Evolutionary conservation across 2,329 filamentous ascomycete genomes (phyloP).

Genomic region (Penicillium capsulatum): DNA sequence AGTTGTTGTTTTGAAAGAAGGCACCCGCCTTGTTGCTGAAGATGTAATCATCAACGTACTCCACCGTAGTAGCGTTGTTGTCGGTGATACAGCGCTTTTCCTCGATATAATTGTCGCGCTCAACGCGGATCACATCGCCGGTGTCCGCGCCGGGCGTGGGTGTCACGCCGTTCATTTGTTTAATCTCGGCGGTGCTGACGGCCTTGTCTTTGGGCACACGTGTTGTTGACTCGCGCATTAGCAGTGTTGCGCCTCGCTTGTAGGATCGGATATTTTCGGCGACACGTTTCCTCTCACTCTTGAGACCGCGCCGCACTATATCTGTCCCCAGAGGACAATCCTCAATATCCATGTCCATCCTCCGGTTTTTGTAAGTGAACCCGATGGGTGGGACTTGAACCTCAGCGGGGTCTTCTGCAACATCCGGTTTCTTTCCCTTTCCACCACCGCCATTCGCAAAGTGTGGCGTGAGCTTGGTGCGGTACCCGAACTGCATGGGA

Average conservation of each 20-base stretch:
- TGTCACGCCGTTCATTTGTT: conserved; percentile 22
- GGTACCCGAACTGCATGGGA: conserved; percentile 86
- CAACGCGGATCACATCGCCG: conserved; percentile 51
- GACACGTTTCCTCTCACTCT: conserved; percentile 72
- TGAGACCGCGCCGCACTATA: conserved; percentile 74
- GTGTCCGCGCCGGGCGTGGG: conserved; percentile 30
- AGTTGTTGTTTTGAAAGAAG: conserved; percentile 99
- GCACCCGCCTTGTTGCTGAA: conserved; percentile 90
- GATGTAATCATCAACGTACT: conserved; percentile 79
- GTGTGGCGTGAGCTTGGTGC: conserved; percentile 95
- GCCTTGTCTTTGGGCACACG: conserved; percentile 45
- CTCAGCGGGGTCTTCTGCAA: conserved; percentile 43
- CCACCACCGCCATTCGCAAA: conserved; percentile 67
- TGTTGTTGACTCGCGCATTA: conserved; percentile 79
- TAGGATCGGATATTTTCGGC: conserved; percentile 66
- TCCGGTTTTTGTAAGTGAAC: conserved; percentile 81
- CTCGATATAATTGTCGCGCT: conserved; percentile 62
- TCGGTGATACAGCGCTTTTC: conserved; percentile 87
- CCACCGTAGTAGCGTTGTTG: conserved; percentile 73
- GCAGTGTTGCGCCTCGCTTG: conserved; percentile 76
- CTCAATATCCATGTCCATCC: conserved; percentile 84
- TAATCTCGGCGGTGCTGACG: conserved; percentile 13
- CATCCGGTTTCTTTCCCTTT: conserved; percentile 50
- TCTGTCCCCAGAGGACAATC: conserved; percentile 94
- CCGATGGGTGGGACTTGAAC: conserved; percentile 77